Conservation (phyloP, 495 filamentous ascomycete genomes). For the Saxispiralis lemnorum region DNA sequence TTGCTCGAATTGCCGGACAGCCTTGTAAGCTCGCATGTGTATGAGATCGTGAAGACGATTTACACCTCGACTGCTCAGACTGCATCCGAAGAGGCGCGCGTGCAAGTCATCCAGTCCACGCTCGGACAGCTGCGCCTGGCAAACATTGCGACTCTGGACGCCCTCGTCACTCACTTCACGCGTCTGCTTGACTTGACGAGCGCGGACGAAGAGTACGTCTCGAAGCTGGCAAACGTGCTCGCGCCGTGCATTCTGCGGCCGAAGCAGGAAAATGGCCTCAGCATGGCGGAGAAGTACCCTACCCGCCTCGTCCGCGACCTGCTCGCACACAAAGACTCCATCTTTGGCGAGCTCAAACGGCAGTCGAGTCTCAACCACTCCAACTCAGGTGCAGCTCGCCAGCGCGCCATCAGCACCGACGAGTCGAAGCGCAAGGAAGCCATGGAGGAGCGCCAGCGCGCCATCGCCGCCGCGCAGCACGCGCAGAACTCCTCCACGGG, state of each 20-base stretch:
- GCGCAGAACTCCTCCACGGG: conserved; percentile 27
- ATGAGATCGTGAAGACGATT: conserved; percentile 96
- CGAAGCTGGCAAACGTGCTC: conserved; percentile 57
- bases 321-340: conserved; percentile 79
- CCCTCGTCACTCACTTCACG: conserved; percentile 94
- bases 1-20: conserved; percentile 87
- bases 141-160: conserved; percentile 96
- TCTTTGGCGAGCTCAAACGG: conserved; percentile 93
- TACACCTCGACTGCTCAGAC: conserved; percentile 73
- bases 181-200: conserved; percentile 92
- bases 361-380: conserved; percentile 51
- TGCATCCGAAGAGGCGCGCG: conserved; percentile 45
- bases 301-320: conserved; percentile 87
- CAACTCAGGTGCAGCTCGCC: conserved; percentile 29
- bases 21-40: conserved; percentile 91
- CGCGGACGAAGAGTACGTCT: conserved; percentile 73
- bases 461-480: conserved; percentile 56
- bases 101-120: conserved; percentile 88
- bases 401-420: conserved; percentile 78
- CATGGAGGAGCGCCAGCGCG: conserved; percentile 79
- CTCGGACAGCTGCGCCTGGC: conserved; percentile 86
- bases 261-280: conserved; percentile 66
- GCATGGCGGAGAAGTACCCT: conserved; percentile 84
- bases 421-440: conserved; percentile 87
- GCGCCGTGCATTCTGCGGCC: conserved; percentile 81